Conservation (phyloP, 176 grass and related monocot species). For the Aegilops speltoides region DNA sequence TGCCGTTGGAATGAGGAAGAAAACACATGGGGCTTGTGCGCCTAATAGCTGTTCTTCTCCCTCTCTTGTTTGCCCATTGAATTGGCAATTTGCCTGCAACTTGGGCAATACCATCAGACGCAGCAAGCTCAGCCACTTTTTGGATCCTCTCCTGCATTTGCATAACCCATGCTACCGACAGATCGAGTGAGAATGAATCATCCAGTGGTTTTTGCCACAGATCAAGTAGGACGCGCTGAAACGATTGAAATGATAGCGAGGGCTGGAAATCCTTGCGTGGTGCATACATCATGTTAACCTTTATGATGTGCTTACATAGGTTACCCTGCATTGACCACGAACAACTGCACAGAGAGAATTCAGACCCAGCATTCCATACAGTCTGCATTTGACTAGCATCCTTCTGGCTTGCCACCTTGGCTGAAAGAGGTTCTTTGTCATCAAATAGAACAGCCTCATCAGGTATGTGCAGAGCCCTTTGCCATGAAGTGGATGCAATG, state of each 20-base stretch:
- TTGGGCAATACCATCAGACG: slow-evolving; percentile 51
- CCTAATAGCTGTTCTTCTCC: slow-evolving; percentile 51
- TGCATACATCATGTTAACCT: slow-evolving; percentile 68
- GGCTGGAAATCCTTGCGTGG: slow-evolving; percentile 38
- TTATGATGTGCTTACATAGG: slow-evolving; percentile 88
- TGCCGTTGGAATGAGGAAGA: slow-evolving; percentile 36
- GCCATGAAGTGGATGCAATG: slow-evolving; percentile 85
- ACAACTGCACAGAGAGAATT: slow-evolving; percentile 81
- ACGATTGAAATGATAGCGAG: slow-evolving; percentile 59
- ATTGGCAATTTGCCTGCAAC: slow-evolving; percentile 61
- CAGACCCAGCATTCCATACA: slow-evolving; percentile 76
- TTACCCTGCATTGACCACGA: slow-evolving; percentile 87
- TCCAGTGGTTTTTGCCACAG: slow-evolving; percentile 68
- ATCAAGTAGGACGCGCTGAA: slow-evolving; percentile 66
- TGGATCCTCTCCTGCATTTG: slow-evolving; percentile 79
- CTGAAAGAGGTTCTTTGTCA: slow-evolving; percentile 45
- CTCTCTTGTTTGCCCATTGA: slow-evolving; percentile 69
- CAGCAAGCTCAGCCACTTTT: slow-evolving; percentile 58
- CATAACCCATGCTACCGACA: slow-evolving; percentile 67
- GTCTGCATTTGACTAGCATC: slow-evolving; percentile 45
- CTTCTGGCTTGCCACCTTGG: slow-evolving; percentile 70
- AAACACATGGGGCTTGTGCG: slow-evolving; percentile 20
- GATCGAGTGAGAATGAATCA: slow-evolving; percentile 78
- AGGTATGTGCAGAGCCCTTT: slow-evolving; percentile 68
- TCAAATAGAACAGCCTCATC: slow-evolving; percentile 60